A percentile compares a stretch with the other conserved stretches of the same genome.
These are phyloP conservation scores for Spongiforma sp. DNA, from an alignment of 1,284 basidiomycete species.

Conservation along the genomic window DNA sequence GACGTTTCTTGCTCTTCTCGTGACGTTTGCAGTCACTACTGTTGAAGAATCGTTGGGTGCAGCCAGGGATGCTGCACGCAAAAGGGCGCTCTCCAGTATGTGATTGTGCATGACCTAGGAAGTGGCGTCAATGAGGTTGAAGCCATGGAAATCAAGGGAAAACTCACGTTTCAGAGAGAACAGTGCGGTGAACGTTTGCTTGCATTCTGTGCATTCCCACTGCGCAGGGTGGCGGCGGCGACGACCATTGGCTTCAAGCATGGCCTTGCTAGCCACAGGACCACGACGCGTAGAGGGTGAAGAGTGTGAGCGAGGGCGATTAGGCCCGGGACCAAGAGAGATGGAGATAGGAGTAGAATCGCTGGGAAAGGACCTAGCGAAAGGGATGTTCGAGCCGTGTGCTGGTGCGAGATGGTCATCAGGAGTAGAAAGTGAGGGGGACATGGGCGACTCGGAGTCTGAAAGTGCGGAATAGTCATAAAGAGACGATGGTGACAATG, in stretches of 20 bases:
- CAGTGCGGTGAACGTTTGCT: conserved; percentile 35
- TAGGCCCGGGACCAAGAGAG: conserved; percentile 4
- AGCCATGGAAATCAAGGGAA: not conserved
- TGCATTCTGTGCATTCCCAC: conserved; percentile 22
- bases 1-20: conserved; percentile 39
- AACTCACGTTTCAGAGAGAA: conserved; percentile 41
- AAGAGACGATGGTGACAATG: conserved; percentile 29
- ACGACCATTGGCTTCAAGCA: conserved; percentile 37
- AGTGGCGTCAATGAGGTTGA: conserved; percentile 14
- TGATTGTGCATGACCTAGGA: conserved; percentile 35
- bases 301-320: conserved; percentile 25
- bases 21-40: conserved; percentile 41
- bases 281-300: conserved; percentile 15
- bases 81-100: conserved; percentile 37
- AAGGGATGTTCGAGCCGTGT: not conserved
- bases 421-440: conserved; percentile 29
- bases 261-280: conserved; percentile 38
- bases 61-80: conserved; percentile 29
- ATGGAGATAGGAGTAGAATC: not conserved
- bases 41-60: conserved; percentile 37
- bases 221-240: conserved; percentile 37
- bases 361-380: conserved; percentile 1
- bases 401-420: conserved; percentile 7
- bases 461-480: conserved; percentile 19
- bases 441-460: conserved; percentile 24